Evolutionary conservation across 2,329 filamentous ascomycete genomes (phyloP).

Genomic region (Verticillium zaregamsianum): DNA sequence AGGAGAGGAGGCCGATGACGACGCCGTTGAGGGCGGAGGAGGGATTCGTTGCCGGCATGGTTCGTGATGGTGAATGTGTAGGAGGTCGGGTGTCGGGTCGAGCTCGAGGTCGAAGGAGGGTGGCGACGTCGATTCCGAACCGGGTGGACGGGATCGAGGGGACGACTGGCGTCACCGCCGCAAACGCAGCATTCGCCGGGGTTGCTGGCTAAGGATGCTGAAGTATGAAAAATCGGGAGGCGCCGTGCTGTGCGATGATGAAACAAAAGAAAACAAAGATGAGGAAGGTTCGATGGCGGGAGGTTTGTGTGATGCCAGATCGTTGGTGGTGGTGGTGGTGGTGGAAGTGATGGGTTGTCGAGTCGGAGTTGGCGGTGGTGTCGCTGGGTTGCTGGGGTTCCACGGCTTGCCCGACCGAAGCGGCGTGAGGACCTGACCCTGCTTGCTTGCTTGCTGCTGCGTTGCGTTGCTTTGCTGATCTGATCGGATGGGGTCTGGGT

Average conservation of each 20-base stretch:
- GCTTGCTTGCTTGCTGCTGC: not conserved
- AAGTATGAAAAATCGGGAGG: not conserved
- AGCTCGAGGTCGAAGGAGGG: not conserved
- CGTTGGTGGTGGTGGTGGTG: not conserved
- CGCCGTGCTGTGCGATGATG: not conserved
- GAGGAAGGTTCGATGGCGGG: not conserved
- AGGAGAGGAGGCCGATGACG: conserved; percentile 90
- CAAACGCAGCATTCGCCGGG: conserved; percentile 11
- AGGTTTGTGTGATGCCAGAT: not conserved
- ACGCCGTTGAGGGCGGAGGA: conserved; percentile 65
- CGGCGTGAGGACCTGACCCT: not conserved
- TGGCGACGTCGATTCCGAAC: conserved; percentile 1
- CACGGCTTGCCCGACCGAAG: not conserved
- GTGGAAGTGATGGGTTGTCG: not conserved
- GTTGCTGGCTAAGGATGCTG: not conserved
- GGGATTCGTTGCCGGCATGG: conserved; percentile 21
- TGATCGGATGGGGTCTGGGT: not conserved
- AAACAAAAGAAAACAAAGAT: not conserved
- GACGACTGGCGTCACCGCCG: conserved; percentile 17
- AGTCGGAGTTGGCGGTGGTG: not conserved
- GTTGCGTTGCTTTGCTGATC: not conserved
- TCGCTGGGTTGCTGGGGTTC: not conserved
- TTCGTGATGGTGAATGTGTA: not conserved
- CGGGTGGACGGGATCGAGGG: conserved; percentile 8
- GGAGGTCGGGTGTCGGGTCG: not conserved